phyloP scores from a whole-genome alignment of 352 stramenopile genomes.

The Phytophthora citrophthora region DNA sequence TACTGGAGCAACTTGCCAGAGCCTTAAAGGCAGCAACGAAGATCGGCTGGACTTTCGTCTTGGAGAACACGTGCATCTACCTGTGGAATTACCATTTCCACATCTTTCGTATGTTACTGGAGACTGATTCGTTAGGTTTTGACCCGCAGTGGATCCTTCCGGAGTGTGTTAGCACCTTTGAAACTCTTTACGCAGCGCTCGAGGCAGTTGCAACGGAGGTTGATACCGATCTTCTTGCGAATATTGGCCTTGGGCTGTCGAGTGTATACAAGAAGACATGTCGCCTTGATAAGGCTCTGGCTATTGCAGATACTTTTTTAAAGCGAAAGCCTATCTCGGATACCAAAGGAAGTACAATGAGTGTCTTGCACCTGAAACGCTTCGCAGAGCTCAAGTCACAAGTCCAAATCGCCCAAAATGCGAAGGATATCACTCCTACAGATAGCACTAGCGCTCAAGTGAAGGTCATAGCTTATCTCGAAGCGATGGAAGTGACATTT shows the following conservation, averaged over 20 bases:
- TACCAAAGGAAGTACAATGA: neutral
- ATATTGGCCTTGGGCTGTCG: constrained; percentile 57
- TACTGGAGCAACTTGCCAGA: constrained; percentile 47
- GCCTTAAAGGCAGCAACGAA: constrained; percentile 42
- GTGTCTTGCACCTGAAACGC: constrained; percentile 54
- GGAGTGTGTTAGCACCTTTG: constrained; percentile 70
- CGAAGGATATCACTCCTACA: constrained; percentile 61
- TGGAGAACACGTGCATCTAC: constrained; percentile 87
- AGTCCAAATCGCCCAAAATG: constrained; percentile 70
- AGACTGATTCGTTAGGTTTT: constrained; percentile 22
- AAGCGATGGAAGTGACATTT: constrained; percentile 54
- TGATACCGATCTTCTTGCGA: constrained; percentile 58
- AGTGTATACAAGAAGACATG: constrained; percentile 54
- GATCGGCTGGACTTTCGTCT: constrained; percentile 64
- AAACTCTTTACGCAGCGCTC: constrained; percentile 56
- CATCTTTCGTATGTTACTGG: constrained; percentile 64
- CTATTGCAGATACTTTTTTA: constrained; percentile 59
- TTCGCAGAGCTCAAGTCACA: constrained; percentile 75
- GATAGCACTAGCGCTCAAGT: constrained; percentile 43
- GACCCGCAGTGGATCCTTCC: constrained; percentile 55
- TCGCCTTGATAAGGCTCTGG: constrained; percentile 55
- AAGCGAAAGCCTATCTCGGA: constrained; percentile 47
- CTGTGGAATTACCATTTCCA: constrained; percentile 94
- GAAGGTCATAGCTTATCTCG: constrained; percentile 59
- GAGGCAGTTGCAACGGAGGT: constrained; percentile 31